A percentile compares a stretch with the other conserved stretches of the same genome.
These are phyloP conservation scores for Porphyrellus cyaneotinctus DNA, from an alignment of 768 basidiomycete genomes.

Conservation along the genomic window DNA sequence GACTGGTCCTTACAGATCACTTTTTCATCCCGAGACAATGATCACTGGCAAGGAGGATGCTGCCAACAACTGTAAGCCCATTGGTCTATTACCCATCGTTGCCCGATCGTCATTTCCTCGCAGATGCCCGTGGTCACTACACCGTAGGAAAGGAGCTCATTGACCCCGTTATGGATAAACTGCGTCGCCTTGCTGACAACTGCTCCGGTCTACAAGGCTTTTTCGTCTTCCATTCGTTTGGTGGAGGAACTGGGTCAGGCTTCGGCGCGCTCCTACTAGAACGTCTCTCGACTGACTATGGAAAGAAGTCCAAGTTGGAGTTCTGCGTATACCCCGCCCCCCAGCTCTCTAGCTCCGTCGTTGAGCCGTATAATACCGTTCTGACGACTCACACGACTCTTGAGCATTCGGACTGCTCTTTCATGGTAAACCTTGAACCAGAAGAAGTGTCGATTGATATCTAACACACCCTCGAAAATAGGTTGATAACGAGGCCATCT, in stretches of 20 bases:
- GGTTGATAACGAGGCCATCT: conserved; percentile 99
- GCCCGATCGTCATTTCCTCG: conserved; percentile 4
- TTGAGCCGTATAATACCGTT: conserved; percentile 98
- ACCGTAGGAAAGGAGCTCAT: conserved; percentile 98
- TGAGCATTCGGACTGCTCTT: conserved; percentile 99
- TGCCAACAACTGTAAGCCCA: conserved; percentile 91
- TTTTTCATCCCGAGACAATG: conserved; percentile 98
- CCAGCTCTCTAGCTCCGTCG: conserved; percentile 90
- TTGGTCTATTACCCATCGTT: conserved; percentile 9
- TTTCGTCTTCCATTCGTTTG: conserved; percentile 99
- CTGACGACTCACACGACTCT: conserved; percentile 98
- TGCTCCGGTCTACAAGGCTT: conserved; percentile 98
- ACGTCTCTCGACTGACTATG: conserved; percentile 95
- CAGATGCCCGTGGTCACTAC: conserved; percentile 98
- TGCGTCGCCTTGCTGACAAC: conserved; percentile 95
- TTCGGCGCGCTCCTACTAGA: conserved; percentile 97
- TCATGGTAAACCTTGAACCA: conserved; percentile 65
- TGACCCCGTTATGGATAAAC: conserved; percentile 94
- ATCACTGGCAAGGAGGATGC: conserved; percentile 98
- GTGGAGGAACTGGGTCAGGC: conserved; percentile 98
- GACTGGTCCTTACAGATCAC: conserved; percentile 83
- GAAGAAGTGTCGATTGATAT: background rate
- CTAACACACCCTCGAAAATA: conserved; percentile 27
- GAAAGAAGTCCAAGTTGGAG: conserved; percentile 99
- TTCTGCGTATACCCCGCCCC: conserved; percentile 98